These are phyloP conservation scores for Phytophthora sp. DNA, from an alignment of 352 stramenopile genomes.

Conservation along the genomic window DNA sequence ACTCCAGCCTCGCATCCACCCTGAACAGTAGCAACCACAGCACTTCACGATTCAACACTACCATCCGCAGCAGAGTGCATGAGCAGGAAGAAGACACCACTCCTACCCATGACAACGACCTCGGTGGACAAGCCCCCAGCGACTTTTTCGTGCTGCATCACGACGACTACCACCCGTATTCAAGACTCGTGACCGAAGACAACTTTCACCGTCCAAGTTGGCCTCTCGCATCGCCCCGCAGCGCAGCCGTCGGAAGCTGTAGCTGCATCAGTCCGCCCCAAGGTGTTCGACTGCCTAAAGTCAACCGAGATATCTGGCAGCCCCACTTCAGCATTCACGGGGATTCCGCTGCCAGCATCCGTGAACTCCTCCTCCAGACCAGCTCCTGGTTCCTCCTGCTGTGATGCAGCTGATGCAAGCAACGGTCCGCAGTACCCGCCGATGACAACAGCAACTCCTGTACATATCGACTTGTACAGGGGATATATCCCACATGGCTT, in stretches of 20 bases:
- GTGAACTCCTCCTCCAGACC: constrained; percentile 17
- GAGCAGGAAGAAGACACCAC: constrained; percentile 8
- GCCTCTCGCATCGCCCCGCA: constrained; percentile 7
- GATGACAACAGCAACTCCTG: background rate
- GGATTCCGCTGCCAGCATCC: constrained; percentile 10
- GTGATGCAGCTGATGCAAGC: too few relatives aligned
- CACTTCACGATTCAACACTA: constrained; percentile 10
- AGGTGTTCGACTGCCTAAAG: background rate
- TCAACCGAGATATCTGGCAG: background rate
- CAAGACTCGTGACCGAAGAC: background rate
- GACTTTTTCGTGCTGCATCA: constrained; percentile 25
- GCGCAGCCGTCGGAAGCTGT: constrained; percentile 32
- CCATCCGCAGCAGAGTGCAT: constrained; percentile 2
- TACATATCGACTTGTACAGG: constrained; percentile 13
- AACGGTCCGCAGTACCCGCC: background rate
- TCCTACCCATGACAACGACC: background rate
- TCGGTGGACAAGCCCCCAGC: background rate
- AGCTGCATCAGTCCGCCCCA: background rate
- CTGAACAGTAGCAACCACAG: constrained; percentile 30
- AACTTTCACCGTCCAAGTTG: constrained; percentile 1
- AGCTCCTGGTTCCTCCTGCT: constrained; percentile 23
- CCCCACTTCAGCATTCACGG: background rate
- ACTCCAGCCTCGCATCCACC: constrained; percentile 33
- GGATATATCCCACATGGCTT: constrained; percentile 11
- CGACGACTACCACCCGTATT: constrained; percentile 5